These are phyloP conservation scores for Pneumocystis canis DNA, from an alignment of 1,139 yeast genomes.

Conservation along the genomic window DNA sequence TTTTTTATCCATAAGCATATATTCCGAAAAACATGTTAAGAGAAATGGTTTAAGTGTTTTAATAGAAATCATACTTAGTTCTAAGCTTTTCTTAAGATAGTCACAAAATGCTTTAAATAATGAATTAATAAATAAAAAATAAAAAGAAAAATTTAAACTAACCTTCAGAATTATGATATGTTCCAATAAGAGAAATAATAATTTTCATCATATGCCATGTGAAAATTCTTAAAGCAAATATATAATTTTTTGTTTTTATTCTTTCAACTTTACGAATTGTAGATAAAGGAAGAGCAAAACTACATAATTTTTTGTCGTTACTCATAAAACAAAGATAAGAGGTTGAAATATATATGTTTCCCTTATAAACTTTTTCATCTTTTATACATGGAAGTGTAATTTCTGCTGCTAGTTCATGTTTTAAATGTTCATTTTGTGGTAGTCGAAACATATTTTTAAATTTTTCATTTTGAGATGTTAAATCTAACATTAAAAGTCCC, in stretches of 20 bases:
- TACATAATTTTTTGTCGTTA: slow-evolving; percentile 53
- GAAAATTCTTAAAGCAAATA: slow-evolving; percentile 61
- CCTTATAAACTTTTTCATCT: background rate
- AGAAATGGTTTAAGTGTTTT: slow-evolving; percentile 47
- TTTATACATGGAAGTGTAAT: background rate
- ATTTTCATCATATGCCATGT: slow-evolving; percentile 55
- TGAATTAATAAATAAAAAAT: background rate
- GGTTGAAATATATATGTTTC: background rate
- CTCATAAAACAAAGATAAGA: slow-evolving; percentile 60
- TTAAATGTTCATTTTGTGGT: background rate
- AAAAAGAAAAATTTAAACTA: background rate
- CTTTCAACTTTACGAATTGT: slow-evolving; percentile 77
- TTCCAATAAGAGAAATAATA: slow-evolving; percentile 60
- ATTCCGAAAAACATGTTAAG: slow-evolving; percentile 71
- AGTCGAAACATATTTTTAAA: background rate
- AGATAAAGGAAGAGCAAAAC: slow-evolving; percentile 57
- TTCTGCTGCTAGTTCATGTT: background rate
- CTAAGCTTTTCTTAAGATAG: slow-evolving; percentile 45
- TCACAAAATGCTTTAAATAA: slow-evolving; percentile 44
- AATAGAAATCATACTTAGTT: slow-evolving; percentile 50
- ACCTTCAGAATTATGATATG: slow-evolving; percentile 62
- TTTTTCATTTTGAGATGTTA: background rate
- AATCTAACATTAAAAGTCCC: background rate
- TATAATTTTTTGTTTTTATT: slow-evolving; percentile 56
- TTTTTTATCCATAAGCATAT: slow-evolving; percentile 23